Base-by-base conservation (phyloP, 805 yeast genomes). In the Metschnikowia henanensis region DNA sequence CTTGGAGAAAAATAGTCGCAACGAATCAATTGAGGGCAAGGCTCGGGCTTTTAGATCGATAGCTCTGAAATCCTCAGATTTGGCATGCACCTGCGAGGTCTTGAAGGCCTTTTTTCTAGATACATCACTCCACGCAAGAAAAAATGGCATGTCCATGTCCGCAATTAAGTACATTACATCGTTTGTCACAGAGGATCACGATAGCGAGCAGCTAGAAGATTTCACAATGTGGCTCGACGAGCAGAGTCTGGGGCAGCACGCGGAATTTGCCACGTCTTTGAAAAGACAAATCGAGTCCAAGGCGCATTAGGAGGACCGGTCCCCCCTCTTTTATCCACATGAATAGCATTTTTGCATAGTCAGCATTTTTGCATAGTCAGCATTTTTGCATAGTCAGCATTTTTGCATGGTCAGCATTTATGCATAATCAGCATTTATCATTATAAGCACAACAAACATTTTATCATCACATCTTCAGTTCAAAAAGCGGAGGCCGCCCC, bases 31-130 rank as follows among this genome's bases (percentile, higher is more conserved):
- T n/a, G n/a, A n/a, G n/a, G n/a, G n/a, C n/a, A 29, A 37, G 31
- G 16, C 30, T 15, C 30, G 17, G 10, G 15, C 25, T 12, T 39
- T 46, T 31, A 12, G 29, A 23, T 20, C n/a, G 18, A 35, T 43
- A 9, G 30, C 15, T 22, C 30, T 36, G 10, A 31, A 40, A 5
- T 13, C 30, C 23, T 30, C 31, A 18, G 23, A 34, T 18, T 26
- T 48, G 21, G 15, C 26, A 19, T 31, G 21, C 35, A 33, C 38
- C 9, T 23, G 37, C 21, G 33, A 19, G 23, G 18, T 55, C 6
- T 37, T 53, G 22, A 16, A 35, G 22, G 42, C 47, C 17, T 55
- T 43, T 23, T 55, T 38, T 32, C 52, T 53, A 25, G 55, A 53
- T 25, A 32, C 38, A 6, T n/a, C n/a, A 13, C 37, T 41, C 21